Conservation (phyloP, 371 early-diverging fungal genomes). For the Synchytrium microbalum region DNA sequence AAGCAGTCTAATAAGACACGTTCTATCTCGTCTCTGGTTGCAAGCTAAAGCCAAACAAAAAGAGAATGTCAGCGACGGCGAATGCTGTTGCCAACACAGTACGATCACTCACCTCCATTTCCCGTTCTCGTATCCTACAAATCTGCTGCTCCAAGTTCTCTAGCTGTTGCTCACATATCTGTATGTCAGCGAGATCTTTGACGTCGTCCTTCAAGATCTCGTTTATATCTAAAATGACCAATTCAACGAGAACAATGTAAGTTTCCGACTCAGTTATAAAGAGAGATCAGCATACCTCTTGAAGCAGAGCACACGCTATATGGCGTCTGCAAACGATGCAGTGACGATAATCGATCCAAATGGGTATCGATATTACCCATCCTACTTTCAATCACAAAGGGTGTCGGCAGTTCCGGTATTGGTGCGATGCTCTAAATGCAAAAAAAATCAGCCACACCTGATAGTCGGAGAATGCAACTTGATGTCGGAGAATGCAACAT, state of each 20-base stretch:
- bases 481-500: background rate
- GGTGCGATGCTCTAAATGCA: background rate
- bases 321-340: background rate
- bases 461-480: background rate
- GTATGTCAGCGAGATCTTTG: background rate
- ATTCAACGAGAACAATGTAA: slow-evolving; percentile 22
- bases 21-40: background rate
- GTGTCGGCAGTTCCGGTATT: background rate
- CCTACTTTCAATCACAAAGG: background rate
- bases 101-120: background rate
- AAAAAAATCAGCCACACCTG: too few species aligned
- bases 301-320: background rate
- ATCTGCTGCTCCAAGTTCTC: background rate
- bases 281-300: background rate
- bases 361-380: background rate
- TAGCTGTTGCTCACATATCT: background rate
- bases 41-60: too few species aligned
- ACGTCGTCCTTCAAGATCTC: background rate
- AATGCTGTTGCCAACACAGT: background rate
- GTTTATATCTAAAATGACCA: background rate
- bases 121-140: background rate
- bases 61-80: background rate
- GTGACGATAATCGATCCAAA: background rate
- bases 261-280: background rate
- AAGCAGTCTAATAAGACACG: background rate